Conservation (phyloP, 2,329 filamentous ascomycete species). For the Diaporthe ilicicola region DNA sequence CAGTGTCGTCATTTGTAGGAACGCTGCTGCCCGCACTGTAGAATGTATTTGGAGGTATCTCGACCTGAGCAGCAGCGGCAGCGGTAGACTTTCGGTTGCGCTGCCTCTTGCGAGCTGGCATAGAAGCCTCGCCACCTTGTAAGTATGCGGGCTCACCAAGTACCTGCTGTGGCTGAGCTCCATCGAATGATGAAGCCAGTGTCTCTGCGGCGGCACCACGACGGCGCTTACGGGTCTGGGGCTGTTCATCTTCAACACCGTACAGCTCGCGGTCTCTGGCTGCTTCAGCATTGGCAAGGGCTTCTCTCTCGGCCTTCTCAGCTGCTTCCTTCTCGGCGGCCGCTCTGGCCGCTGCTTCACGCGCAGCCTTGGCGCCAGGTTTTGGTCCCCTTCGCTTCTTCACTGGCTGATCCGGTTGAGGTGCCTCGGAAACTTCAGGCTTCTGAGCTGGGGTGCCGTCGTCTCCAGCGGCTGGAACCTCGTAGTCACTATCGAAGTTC, state of each 20-base stretch:
- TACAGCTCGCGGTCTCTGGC: neutral
- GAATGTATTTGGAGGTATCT: conserved; percentile 39
- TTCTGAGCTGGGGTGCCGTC: neutral
- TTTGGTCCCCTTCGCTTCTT: conserved; percentile 30
- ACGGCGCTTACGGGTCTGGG: conserved; percentile 29
- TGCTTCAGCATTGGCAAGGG: conserved; percentile 5
- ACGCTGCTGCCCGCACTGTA: conserved; percentile 41
- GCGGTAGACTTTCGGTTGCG: conserved; percentile 30
- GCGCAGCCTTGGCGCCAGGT: conserved; percentile 30
- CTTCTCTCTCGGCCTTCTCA: conserved; percentile 22
- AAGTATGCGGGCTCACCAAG: neutral
- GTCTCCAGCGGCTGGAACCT: conserved; percentile 7
- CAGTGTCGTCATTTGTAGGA: conserved; percentile 44
- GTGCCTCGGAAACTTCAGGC: conserved; percentile 30
- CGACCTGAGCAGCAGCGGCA: conserved; percentile 26
- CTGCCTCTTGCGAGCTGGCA: conserved; percentile 35
- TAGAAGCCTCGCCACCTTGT: conserved; percentile 27
- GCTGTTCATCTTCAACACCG: conserved; percentile 7
- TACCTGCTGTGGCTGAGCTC: neutral
- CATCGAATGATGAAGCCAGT: conserved; percentile 29
- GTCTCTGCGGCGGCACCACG: conserved; percentile 23
- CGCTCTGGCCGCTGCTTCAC: conserved; percentile 30
- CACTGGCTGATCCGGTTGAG: conserved; percentile 21
- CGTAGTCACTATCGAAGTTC: conserved; percentile 27
- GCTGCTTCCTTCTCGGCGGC: conserved; percentile 29